A percentile compares a stretch with the other conserved stretches of the same genome.
Conservation (phyloP, 257 asterid genomes). For the Scutellaria galericulata region DNA sequence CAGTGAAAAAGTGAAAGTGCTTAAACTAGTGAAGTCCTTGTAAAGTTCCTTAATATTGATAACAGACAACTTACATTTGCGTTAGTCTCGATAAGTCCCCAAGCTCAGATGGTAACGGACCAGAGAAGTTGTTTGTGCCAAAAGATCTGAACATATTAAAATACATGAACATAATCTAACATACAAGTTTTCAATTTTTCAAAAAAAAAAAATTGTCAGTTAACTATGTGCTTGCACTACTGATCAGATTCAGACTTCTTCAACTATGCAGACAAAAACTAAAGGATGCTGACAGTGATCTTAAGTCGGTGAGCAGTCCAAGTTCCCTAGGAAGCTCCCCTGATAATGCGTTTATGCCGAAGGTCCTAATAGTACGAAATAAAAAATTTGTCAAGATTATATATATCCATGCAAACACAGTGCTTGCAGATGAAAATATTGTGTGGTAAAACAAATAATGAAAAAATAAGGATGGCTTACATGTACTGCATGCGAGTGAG, state of each 20-base stretch:
- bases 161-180: background rate
- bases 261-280: background rate
- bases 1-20: background rate
- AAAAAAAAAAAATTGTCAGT: background rate
- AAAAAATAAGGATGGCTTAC: slow-evolving; percentile 42
- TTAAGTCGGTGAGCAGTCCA: slow-evolving; percentile 68
- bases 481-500: slow-evolving; percentile 70
- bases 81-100: slow-evolving; percentile 62
- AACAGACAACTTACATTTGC: slow-evolving; percentile 48
- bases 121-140: slow-evolving; percentile 74
- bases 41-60: background rate
- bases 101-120: slow-evolving; percentile 71
- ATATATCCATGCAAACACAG: background rate
- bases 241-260: background rate
- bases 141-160: slow-evolving; percentile 46
- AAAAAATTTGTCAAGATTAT: slow-evolving; percentile 4
- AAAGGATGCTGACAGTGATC: slow-evolving; percentile 53
- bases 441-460: background rate
- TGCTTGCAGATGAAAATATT: background rate
- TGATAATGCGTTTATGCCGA: slow-evolving; percentile 71
- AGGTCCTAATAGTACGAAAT: slow-evolving; percentile 42
- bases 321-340: slow-evolving; percentile 76
- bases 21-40: slow-evolving; percentile 6
- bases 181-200: slow-evolving; percentile 11
- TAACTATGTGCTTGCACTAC: background rate